phyloP scores from a whole-genome alignment of 2,329 filamentous ascomycete species.

The Aspergillus terreus region DNA sequence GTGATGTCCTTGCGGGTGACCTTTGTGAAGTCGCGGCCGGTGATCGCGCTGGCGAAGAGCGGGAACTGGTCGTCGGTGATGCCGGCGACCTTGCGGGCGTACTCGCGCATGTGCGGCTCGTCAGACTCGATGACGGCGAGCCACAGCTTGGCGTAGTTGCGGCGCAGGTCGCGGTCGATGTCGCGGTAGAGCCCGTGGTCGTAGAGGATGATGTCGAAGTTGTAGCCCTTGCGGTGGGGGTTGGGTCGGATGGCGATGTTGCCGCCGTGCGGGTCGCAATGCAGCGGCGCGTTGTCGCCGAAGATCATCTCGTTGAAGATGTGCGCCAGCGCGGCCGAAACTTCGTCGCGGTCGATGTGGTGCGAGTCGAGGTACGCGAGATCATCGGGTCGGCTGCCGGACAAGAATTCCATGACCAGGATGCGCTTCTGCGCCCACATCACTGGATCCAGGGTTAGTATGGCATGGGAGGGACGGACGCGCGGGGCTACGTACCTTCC shows the following conservation, averaged over 20 bases:
- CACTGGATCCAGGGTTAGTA: constrained; percentile 47
- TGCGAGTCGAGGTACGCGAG: constrained; percentile 79
- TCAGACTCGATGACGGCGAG: constrained; percentile 90
- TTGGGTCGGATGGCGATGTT: constrained; percentile 91
- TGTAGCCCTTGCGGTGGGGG: constrained; percentile 56
- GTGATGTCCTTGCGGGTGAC: constrained; percentile 58
- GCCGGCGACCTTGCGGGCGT: constrained; percentile 83
- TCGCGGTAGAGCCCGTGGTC: constrained; percentile 96
- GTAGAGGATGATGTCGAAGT: constrained; percentile 95
- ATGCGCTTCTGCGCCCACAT: constrained; percentile 86
- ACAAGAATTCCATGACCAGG: constrained; percentile 90
- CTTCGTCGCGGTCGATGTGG: constrained; percentile 89
- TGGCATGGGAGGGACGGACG: neutral
- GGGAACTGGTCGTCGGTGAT: constrained; percentile 88
- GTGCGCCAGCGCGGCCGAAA: constrained; percentile 81
- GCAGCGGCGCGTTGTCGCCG: constrained; percentile 77
- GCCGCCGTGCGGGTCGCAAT: constrained; percentile 95
- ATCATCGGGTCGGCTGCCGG: constrained; percentile 83
- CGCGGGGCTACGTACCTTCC: constrained; percentile 42
- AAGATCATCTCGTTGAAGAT: constrained; percentile 99
- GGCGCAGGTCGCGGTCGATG: constrained; percentile 72
- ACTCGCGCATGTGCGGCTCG: constrained; percentile 78
- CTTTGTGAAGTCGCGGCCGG: constrained; percentile 82
- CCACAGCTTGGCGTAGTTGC: constrained; percentile 95
- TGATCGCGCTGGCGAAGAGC: constrained; percentile 93